Conservation (phyloP, 768 basidiomycete genomes). For the Boletus insuetus region DNA sequence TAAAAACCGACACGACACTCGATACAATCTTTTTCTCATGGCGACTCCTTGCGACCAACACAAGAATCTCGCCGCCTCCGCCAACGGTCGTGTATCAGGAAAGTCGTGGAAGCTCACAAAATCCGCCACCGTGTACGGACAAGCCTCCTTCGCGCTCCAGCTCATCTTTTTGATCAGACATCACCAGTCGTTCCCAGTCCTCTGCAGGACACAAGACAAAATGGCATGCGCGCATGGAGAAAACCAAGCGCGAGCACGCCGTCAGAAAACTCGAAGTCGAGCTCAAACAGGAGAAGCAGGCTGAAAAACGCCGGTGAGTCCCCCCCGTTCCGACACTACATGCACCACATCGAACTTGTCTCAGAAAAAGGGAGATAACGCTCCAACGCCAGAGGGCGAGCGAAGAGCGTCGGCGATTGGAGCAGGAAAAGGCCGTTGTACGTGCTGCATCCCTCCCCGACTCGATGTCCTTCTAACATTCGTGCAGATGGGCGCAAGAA, state of each 20-base stretch:
- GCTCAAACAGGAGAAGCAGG: conserved; percentile 72
- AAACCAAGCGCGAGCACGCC: conserved; percentile 61
- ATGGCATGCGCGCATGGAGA: conserved; percentile 70
- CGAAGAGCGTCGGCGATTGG: conserved; percentile 65
- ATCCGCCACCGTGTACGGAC: conserved; percentile 47
- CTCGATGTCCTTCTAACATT: neutral
- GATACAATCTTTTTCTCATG: conserved; percentile 22
- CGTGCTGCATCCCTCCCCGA: neutral
- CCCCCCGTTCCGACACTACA: neutral
- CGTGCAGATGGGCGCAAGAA: conserved; percentile 74
- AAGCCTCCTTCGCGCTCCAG: neutral
- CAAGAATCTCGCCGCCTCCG: conserved; percentile 48
- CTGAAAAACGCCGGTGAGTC: conserved; percentile 58
- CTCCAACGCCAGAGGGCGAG: conserved; percentile 67
- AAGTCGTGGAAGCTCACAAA: conserved; percentile 64
- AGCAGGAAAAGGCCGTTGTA: conserved; percentile 35
- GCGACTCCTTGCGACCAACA: neutral
- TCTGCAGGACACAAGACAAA: conserved; percentile 63
- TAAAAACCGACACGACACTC: conserved; percentile 18
- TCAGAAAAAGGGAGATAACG: conserved; percentile 65
- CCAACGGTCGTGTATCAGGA: conserved; percentile 65
- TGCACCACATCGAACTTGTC: neutral
- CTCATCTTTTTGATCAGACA: conserved; percentile 1
- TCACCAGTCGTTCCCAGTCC: conserved; percentile 62
- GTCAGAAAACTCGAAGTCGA: conserved; percentile 73